These are phyloP conservation scores for Aspergillus sp. DNA, from an alignment of 2,329 filamentous ascomycete genomes.

Conservation along the genomic window DNA sequence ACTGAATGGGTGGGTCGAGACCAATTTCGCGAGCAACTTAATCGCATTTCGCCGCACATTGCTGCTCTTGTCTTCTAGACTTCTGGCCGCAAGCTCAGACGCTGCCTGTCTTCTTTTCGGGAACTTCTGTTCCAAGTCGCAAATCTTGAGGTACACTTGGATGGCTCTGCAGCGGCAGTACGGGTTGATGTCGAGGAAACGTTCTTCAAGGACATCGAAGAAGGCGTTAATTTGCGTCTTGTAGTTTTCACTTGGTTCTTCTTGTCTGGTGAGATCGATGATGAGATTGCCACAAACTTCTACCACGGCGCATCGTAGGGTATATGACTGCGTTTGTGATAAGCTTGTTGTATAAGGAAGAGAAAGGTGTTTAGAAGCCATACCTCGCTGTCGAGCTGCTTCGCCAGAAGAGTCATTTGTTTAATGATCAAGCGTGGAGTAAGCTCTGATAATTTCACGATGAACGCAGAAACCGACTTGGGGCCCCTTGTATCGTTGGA, in stretches of 20 bases:
- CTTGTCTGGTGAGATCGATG: constrained; percentile 77
- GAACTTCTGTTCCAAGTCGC: constrained; percentile 92
- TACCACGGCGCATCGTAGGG: constrained; percentile 83
- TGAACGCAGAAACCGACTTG: constrained; percentile 91
- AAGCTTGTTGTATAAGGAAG: not conserved
- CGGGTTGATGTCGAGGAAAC: constrained; percentile 92
- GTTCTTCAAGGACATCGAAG: constrained; percentile 91
- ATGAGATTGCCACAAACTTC: constrained; percentile 97
- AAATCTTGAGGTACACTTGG: constrained; percentile 86
- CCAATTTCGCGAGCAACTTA: constrained; percentile 76
- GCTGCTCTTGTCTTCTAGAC: constrained; percentile 95
- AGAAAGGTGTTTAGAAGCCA: not conserved
- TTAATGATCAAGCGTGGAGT: constrained; percentile 89
- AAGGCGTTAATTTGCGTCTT: constrained; percentile 94
- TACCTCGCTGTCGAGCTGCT: constrained; percentile 90
- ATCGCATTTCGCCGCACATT: constrained; percentile 93
- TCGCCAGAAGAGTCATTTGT: constrained; percentile 91
- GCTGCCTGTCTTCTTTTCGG: constrained; percentile 83
- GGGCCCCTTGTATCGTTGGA: constrained; percentile 91
- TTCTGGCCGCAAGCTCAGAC: constrained; percentile 77
- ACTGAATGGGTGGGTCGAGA: constrained; percentile 90
- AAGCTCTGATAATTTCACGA: constrained; percentile 86
- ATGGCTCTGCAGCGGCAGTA: constrained; percentile 88
- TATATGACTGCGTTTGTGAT: constrained; percentile 60
- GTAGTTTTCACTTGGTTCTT: constrained; percentile 84